Evolutionary conservation across 306 rosid species (phyloP).

Genomic region (Malus sieversii): DNA sequence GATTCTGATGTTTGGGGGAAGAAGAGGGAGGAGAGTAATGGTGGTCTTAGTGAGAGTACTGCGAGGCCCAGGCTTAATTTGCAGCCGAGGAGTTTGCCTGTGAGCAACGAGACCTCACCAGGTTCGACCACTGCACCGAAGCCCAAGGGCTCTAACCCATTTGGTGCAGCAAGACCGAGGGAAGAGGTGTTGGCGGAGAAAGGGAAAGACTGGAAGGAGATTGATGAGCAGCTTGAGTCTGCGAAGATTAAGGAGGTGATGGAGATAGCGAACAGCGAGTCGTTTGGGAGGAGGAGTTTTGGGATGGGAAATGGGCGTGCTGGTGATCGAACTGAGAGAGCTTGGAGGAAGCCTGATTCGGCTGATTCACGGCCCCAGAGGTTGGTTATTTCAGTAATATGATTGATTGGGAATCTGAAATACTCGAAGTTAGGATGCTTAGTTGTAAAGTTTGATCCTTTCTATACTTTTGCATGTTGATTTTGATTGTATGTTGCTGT

Average conservation of each 20-base stretch:
- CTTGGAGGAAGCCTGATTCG: conserved; percentile 66
- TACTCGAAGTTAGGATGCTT: neutral
- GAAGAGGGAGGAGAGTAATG: conserved; percentile 40
- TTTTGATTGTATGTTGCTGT: neutral
- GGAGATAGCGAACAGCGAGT: conserved; percentile 21
- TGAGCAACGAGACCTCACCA: conserved; percentile 25
- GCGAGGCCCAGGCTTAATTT: conserved; percentile 72
- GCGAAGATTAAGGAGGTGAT: conserved; percentile 52
- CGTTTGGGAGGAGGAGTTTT: conserved; percentile 52
- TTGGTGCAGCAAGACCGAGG: conserved; percentile 88
- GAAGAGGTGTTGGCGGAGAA: conserved; percentile 94
- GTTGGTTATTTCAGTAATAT: conserved; percentile 27
- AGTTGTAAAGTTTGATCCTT: neutral
- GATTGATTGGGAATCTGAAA: neutral
- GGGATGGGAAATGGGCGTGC: conserved; percentile 37
- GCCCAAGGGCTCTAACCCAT: conserved; percentile 59
- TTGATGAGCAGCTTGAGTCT: conserved; percentile 73
- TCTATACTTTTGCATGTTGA: neutral
- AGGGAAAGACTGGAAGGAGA: conserved; percentile 87
- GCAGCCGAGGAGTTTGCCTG: conserved; percentile 61
- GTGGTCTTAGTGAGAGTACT: conserved; percentile 9
- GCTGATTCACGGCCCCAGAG: conserved; percentile 46
- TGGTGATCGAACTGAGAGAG: conserved; percentile 43
- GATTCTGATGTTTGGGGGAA: conserved; percentile 60
- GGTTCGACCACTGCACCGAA: conserved; percentile 29